phyloP scores from a whole-genome alignment of 768 basidiomycete species.

The Amanita rimosa region DNA sequence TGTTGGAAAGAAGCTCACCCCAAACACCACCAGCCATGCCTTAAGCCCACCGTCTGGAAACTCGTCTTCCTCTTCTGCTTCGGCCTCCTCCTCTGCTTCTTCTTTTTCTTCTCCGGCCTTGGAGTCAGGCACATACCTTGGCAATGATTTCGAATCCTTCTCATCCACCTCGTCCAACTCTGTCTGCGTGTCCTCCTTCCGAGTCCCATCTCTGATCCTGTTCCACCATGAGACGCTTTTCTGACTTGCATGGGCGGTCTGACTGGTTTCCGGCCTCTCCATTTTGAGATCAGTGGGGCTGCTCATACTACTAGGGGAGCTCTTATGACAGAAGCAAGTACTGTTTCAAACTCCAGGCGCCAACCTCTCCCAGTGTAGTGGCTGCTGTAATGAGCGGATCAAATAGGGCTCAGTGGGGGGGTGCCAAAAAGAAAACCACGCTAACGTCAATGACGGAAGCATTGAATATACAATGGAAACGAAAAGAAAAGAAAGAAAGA shows the following conservation, averaged over 20 bases:
- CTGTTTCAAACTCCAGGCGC: background rate
- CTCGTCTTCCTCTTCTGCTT: background rate
- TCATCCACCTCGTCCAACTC: background rate
- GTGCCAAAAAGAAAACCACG: background rate
- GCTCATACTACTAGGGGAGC: background rate
- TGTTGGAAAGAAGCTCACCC: conserved; percentile 18
- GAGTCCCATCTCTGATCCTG: background rate
- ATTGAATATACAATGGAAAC: no score
- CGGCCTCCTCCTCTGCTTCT: background rate
- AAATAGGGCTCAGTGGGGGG: no score
- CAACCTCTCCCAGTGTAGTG: background rate
- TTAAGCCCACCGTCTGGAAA: conserved; percentile 33
- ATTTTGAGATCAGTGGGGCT: background rate
- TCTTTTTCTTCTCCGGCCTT: no score
- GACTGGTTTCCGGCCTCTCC: background rate
- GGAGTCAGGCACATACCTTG: no score
- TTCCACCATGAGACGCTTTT: background rate
- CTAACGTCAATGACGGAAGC: no score
- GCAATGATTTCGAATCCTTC: background rate
- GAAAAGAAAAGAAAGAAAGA: no score
- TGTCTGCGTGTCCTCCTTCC: background rate
- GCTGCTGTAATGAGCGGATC: background rate
- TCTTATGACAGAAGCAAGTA: background rate
- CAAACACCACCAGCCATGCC: conserved; percentile 35
- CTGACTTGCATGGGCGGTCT: background rate